Conservation (phyloP, 164 flowering plant genomes). For the Annona cherimola region DNA sequence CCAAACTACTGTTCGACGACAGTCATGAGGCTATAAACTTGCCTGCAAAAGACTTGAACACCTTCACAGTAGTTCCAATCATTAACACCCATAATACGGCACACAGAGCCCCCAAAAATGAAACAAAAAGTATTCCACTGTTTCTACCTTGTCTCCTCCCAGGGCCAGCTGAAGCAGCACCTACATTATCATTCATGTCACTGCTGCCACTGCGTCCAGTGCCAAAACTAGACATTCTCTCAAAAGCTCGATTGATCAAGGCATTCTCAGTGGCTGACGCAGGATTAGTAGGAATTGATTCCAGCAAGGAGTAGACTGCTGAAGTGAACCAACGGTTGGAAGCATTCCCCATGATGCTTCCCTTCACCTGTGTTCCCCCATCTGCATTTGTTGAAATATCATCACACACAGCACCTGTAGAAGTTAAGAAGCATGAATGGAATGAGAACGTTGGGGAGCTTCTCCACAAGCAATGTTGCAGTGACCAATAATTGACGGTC, state of each 20-base stretch:
- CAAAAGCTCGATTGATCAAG: slow-evolving; percentile 56
- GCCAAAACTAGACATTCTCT: slow-evolving; percentile 81
- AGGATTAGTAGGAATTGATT: slow-evolving; percentile 80
- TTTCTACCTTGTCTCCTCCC: slow-evolving; percentile 23
- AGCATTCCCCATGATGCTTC: slow-evolving; percentile 20
- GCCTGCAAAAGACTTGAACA: slow-evolving; percentile 14
- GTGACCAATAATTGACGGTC: slow-evolving; percentile 1
- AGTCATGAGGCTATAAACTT: slow-evolving; percentile 18
- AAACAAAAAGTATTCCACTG: slow-evolving; percentile 19
- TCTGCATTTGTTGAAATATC: slow-evolving; percentile 17
- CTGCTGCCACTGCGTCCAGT: slow-evolving; percentile 34
- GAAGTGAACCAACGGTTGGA: slow-evolving; percentile 48
- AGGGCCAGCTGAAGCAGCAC: slow-evolving; percentile 14
- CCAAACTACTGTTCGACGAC: neutral
- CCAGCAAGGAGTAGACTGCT: slow-evolving; percentile 62
- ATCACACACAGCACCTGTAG: slow-evolving; percentile 39
- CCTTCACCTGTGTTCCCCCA: slow-evolving; percentile 29
- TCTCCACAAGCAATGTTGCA: slow-evolving; percentile 12
- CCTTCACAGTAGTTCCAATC: slow-evolving; percentile 20
- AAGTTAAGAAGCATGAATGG: slow-evolving; percentile 13
- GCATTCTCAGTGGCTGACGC: slow-evolving; percentile 83
- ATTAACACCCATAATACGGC: slow-evolving; percentile 24
- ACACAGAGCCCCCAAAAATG: slow-evolving; percentile 21
- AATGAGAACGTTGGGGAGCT: slow-evolving; percentile 11
- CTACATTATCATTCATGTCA: slow-evolving; percentile 24